phyloP scores from a whole-genome alignment of 768 basidiomycete species.

The Suillus cothurnatus region DNA sequence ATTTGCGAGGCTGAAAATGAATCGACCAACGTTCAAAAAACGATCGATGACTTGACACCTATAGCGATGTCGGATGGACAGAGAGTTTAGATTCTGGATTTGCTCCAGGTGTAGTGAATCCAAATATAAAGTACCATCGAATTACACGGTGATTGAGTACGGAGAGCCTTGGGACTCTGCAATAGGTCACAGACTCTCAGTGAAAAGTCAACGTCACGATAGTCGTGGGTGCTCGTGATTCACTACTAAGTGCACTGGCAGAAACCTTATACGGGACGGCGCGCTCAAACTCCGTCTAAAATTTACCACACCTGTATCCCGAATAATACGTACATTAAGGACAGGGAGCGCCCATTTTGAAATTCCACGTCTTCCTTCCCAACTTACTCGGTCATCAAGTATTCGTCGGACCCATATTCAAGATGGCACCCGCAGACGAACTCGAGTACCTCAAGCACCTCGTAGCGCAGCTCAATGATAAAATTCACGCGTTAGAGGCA shows the following conservation, averaged over 20 bases:
- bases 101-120: too few relatives aligned
- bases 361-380: neutral
- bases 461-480: slow-evolving; percentile 86
- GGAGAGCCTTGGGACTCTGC: neutral
- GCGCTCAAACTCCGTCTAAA: slow-evolving; percentile 4
- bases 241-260: too few relatives aligned
- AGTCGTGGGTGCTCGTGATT: too few relatives aligned
- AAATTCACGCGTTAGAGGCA: slow-evolving; percentile 80
- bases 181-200: too few relatives aligned
- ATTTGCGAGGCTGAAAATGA: neutral
- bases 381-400: neutral
- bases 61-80: too few relatives aligned
- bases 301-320: neutral
- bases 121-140: too few relatives aligned
- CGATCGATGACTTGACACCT: too few relatives aligned
- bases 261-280: neutral
- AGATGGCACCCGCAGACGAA: slow-evolving; percentile 73
- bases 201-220: neutral
- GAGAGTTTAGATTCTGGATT: too few relatives aligned
- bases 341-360: slow-evolving; percentile 5
- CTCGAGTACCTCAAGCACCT: slow-evolving; percentile 95
- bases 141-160: too few relatives aligned
- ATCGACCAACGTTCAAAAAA: too few relatives aligned
- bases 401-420: neutral
- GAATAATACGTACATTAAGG: neutral